phyloP scores from a whole-genome alignment of 805 yeast species.

The Saturnispora silvae region DNA sequence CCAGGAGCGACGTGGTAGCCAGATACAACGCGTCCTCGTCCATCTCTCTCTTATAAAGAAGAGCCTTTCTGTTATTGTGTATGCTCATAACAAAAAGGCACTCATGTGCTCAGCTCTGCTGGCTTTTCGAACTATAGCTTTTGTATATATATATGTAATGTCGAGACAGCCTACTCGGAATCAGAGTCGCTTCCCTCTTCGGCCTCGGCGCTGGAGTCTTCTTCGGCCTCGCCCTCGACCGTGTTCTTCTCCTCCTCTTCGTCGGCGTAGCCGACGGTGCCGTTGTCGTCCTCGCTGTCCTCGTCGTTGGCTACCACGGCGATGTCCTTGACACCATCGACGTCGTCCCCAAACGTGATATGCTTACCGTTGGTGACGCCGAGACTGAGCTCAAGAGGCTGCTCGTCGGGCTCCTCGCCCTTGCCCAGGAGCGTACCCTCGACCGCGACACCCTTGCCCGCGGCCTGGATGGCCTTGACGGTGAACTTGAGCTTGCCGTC shows the following conservation, averaged over 20 bases:
- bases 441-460: conserved; percentile 74
- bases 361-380: conserved; percentile 18
- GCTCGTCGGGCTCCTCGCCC: conserved; percentile 28
- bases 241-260: background rate
- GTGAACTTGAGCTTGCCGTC: conserved; percentile 78
- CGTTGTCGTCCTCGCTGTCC: conserved; percentile 11
- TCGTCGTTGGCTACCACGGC: conserved; percentile 3
- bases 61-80: background rate
- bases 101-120: too few relatives aligned
- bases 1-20: conserved; percentile 39
- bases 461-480: conserved; percentile 58
- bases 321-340: conserved; percentile 2
- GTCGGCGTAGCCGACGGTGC: conserved; percentile 7
- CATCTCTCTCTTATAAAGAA: background rate
- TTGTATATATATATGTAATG: too few relatives aligned
- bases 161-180: background rate
- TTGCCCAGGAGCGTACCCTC: conserved; percentile 75
- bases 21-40: conserved; percentile 10
- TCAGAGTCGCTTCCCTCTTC: conserved; percentile 6
- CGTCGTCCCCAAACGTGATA: conserved; percentile 31
- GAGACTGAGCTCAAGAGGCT: conserved; percentile 36
- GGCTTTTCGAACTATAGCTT: background rate
- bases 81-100: background rate
- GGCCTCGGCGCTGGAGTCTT: background rate
- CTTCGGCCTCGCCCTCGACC: background rate